phyloP scores from a whole-genome alignment of 257 asterid genomes.

The Solanum rostratum region DNA sequence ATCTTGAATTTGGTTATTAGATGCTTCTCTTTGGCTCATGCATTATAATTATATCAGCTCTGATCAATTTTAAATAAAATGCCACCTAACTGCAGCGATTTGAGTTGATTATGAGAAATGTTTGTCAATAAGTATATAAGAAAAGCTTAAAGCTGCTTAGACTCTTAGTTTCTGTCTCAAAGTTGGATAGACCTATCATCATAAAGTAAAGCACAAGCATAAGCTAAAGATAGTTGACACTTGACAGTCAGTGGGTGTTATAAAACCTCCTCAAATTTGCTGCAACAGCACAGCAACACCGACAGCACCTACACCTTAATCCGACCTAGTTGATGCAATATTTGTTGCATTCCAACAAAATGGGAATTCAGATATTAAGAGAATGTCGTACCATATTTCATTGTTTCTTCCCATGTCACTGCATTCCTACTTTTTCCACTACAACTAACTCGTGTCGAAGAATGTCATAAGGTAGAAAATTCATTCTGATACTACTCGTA shows the following conservation, averaged over 20 bases:
- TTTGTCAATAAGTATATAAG: neutral
- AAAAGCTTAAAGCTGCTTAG: neutral
- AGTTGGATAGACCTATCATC: neutral
- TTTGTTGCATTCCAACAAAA: neutral
- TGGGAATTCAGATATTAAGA: neutral
- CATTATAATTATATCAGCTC: neutral
- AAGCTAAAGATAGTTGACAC: neutral
- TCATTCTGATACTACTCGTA: neutral
- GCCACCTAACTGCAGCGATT: neutral
- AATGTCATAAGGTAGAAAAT: neutral
- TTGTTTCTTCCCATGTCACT: neutral
- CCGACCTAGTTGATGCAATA: neutral
- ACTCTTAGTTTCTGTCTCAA: neutral
- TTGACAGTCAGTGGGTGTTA: neutral
- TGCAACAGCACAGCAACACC: neutral
- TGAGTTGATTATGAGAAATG: neutral
- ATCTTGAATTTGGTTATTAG: neutral
- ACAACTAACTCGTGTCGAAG: neutral
- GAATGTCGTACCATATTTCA: neutral
- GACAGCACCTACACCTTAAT: neutral
- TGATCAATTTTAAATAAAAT: neutral
- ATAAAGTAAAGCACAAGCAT: neutral
- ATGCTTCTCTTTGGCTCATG: neutral
- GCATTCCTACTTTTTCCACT: neutral
- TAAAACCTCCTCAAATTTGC: neutral